Evolutionary conservation across 257 asterid species (phyloP), one percentile per base, ranked within the genome.

Genomic region (Solanum sitiens): DNA sequence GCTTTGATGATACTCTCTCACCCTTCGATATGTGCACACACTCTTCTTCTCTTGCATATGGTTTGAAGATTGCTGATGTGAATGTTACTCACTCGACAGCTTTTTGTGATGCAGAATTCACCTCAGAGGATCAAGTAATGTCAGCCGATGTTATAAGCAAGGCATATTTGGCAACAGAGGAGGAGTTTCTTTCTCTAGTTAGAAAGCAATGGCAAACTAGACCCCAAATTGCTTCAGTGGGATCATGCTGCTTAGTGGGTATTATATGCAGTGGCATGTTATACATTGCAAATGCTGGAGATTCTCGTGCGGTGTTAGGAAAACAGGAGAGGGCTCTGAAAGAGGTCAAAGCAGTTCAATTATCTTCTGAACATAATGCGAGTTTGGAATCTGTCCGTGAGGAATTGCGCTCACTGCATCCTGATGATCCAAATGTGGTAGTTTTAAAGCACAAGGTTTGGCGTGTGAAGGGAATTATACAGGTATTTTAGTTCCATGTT

Each of bases 381-480:
- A 93, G 89, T 87, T 82, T 90, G 35, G 94, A 89, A 88, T 93
- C 96, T 13, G 96, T 95, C 87, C 90, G 98, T 86, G 93, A 94
- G 15, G 98, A 95, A 89, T 65, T 94, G 87, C 93, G 63, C 45
- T 87, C 91, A 8, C 87, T 94, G 91, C 98, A 95, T 87, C 98
- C 97, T 6, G 91, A 95, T 63, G 98, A 95, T 87, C 97, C 96
- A 18, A 91, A 91, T 21, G 94, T 95, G 86, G 98, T 95, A 79
- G 95, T 93, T 82, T 75, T 94, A 86, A 95, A 94, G 92, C 98
- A 95, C 92, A 91, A 85, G 14, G 98, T 94, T 87, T 95, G 98
- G 98, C 97, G 98, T 23, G 98, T 95, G 84, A 95, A 94, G 96
- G 98, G 98, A 72, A 85, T 95, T 74, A 95, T 95, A 87, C 98